phyloP scores from a whole-genome alignment of 768 basidiomycete genomes.

The Mycena albidolilacea region DNA sequence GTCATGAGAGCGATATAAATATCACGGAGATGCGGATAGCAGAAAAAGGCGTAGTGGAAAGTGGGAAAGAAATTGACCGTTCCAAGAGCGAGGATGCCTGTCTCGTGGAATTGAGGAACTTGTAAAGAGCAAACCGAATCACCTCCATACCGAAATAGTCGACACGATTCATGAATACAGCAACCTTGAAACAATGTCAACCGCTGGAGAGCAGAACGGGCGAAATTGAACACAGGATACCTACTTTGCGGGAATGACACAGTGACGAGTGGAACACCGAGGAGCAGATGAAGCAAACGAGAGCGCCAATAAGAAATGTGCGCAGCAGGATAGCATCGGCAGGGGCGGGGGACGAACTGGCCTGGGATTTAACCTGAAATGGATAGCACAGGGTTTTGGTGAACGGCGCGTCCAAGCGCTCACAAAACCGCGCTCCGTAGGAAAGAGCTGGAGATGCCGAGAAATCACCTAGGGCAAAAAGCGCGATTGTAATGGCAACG shows the following conservation, averaged over 20 bases:
- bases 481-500: neutral
- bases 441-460: neutral
- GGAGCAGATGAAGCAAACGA: constrained; percentile 25
- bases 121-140: no score
- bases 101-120: neutral
- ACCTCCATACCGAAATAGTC: constrained; percentile 32
- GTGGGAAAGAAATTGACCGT: constrained; percentile 36
- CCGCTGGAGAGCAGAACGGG: no score
- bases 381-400: neutral
- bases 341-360: neutral
- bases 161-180: constrained; percentile 31
- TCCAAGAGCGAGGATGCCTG: constrained; percentile 33
- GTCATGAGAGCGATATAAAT: neutral
- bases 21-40: neutral
- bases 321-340: constrained; percentile 6
- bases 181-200: constrained; percentile 8
- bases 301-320: constrained; percentile 22
- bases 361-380: neutral
- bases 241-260: constrained; percentile 22
- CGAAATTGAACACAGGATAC: neutral
- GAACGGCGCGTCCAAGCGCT: neutral
- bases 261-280: constrained; percentile 26
- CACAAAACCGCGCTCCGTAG: neutral
- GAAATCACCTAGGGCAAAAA: neutral
- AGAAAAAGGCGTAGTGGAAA: constrained; percentile 33